Conservation (phyloP, 306 rosid genomes). For the Adenanthera pavonina region DNA sequence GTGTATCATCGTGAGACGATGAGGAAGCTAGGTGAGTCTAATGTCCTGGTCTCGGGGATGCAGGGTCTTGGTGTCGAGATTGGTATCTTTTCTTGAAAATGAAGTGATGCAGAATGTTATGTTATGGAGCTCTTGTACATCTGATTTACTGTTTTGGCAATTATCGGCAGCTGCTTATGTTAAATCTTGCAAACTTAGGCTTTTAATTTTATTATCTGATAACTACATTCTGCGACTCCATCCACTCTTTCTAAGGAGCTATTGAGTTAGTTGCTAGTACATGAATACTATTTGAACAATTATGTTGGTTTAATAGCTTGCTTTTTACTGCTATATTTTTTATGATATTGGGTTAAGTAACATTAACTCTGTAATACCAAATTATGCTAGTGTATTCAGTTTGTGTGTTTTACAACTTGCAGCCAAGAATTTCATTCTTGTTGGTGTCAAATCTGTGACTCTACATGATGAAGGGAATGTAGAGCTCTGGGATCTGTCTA, state of each 20-base stretch:
- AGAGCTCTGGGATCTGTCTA: constrained; percentile 83
- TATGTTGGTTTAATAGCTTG: constrained; percentile 5
- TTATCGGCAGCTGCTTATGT: not conserved
- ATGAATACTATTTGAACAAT: not conserved
- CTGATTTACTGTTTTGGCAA: not conserved
- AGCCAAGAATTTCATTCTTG: constrained; percentile 95
- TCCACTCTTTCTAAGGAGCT: not conserved
- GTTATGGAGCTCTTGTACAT: not conserved
- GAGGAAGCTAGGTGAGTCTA: constrained; percentile 80
- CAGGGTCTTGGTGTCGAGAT: constrained; percentile 96
- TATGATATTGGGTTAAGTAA: not conserved
- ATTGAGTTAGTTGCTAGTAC: not conserved
- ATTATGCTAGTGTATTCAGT: constrained; percentile 27
- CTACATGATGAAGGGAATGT: constrained; percentile 84
- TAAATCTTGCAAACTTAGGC: not conserved
- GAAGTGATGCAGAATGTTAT: not conserved
- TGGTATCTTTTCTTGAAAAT: constrained; percentile 46
- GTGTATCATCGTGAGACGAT: constrained; percentile 92
- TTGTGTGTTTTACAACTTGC: constrained; percentile 44
- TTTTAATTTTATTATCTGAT: not conserved
- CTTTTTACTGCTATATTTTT: not conserved
- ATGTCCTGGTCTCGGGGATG: constrained; percentile 77
- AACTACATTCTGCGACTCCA: not conserved
- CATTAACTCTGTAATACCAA: not conserved
- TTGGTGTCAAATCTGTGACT: constrained; percentile 90